Conservation (phyloP, 257 asterid genomes). For the Ballota nigra region DNA sequence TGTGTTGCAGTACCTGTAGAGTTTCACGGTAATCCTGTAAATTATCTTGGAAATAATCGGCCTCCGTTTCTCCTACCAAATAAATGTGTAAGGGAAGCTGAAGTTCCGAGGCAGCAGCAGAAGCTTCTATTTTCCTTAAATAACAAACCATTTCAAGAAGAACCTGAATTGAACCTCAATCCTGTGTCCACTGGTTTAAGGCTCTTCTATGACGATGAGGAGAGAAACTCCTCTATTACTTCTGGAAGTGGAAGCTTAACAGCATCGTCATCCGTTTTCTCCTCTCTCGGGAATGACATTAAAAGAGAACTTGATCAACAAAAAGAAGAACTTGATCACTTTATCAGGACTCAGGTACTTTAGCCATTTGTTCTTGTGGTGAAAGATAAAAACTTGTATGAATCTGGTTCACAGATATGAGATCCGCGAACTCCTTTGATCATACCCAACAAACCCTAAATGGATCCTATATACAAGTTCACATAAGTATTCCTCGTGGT, state of each 20-base stretch:
- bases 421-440: background rate
- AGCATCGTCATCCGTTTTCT: constrained; percentile 48
- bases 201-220: constrained; percentile 80
- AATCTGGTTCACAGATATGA: background rate
- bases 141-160: constrained; percentile 42
- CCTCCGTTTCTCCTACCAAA: constrained; percentile 40
- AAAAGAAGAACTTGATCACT: constrained; percentile 61
- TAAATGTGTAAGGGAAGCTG: constrained; percentile 45
- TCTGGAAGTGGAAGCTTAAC: constrained; percentile 63
- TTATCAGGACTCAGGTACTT: constrained; percentile 70
- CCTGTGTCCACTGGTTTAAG: constrained; percentile 84
- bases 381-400: background rate
- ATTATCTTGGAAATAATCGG: constrained; percentile 51
- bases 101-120: constrained; percentile 59
- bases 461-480: background rate
- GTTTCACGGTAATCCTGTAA: constrained; percentile 48
- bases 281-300: constrained; percentile 47
- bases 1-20: constrained; percentile 51
- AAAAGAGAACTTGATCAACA: constrained; percentile 61
- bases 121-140: constrained; percentile 54
- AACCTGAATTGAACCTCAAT: constrained; percentile 55
- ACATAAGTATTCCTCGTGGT: background rate
- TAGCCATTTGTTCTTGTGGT: background rate
- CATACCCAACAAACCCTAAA: background rate
- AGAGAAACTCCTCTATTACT: constrained; percentile 71